Evolutionary conservation across 1,284 basidiomycete genomes (phyloP).

Genomic region (Pyrrhoderma lamaoense): DNA sequence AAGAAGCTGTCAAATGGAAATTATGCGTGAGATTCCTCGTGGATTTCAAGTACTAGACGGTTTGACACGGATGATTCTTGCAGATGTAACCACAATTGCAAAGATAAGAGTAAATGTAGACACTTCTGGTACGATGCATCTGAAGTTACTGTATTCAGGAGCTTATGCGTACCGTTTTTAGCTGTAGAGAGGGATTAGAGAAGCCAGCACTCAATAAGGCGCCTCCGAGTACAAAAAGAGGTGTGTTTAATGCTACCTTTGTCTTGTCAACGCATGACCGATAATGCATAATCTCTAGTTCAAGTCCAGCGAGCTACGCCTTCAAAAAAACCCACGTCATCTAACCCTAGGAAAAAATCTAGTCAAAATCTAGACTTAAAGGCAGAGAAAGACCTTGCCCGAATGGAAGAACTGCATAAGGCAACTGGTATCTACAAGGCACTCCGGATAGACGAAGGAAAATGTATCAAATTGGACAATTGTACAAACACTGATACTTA

Average conservation of each 20-base stretch:
- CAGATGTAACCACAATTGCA: conserved; percentile 77
- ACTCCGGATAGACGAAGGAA: conserved; percentile 34
- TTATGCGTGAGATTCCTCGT: conserved; percentile 39
- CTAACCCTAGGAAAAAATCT: background rate
- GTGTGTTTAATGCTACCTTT: too few species aligned
- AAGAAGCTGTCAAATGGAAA: conserved; percentile 41
- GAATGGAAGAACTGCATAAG: conserved; percentile 41
- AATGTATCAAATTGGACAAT: conserved; percentile 40
- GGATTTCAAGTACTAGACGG: background rate
- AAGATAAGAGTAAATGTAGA: conserved; percentile 63
- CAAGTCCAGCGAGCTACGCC: too few species aligned
- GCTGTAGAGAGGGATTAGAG: conserved; percentile 61
- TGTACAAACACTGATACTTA: background rate
- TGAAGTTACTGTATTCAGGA: too few species aligned
- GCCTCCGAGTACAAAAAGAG: conserved; percentile 25
- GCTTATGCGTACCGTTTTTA: conserved; percentile 26
- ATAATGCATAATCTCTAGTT: too few species aligned
- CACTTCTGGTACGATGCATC: conserved; percentile 55
- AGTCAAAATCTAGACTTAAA: background rate
- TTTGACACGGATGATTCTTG: conserved; percentile 4
- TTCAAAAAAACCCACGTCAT: too few species aligned
- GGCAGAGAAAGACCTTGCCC: conserved; percentile 26
- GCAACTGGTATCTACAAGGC: conserved; percentile 35
- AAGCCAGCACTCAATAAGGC: conserved; percentile 49
- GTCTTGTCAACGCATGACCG: too few species aligned